These are phyloP conservation scores for Lipomyces anomalus DNA, from an alignment of 805 yeast genomes.

Conservation along the genomic window DNA sequence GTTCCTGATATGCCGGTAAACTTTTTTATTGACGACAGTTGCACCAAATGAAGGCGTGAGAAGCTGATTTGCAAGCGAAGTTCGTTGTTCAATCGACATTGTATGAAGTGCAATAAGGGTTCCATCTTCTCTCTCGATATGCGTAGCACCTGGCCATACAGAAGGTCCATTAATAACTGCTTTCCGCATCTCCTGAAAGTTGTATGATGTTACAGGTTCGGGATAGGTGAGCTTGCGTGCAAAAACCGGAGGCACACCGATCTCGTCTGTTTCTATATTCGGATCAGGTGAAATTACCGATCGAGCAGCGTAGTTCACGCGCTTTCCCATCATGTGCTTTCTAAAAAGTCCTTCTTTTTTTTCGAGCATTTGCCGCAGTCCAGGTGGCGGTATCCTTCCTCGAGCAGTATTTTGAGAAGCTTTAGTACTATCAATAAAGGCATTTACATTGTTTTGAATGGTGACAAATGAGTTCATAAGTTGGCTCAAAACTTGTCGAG, in stretches of 20 bases:
- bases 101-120: conserved; percentile 71
- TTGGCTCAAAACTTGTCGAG: conserved; percentile 53
- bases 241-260: conserved; percentile 98
- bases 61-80: conserved; percentile 89
- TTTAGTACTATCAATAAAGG: conserved; percentile 86
- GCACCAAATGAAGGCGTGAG: conserved; percentile 60
- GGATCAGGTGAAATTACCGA: conserved; percentile 99
- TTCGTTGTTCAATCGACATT: conserved; percentile 89
- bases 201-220: conserved; percentile 92
- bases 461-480: conserved; percentile 95
- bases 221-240: conserved; percentile 95
- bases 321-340: conserved; percentile 99
- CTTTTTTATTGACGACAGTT: conserved; percentile 69
- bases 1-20: conserved; percentile 87
- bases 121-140: conserved; percentile 94
- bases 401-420: conserved; percentile 61
- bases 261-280: conserved; percentile 92
- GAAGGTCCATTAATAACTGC: conserved; percentile 98
- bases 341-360: conserved; percentile 98
- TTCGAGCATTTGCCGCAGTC: conserved; percentile 94
- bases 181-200: conserved; percentile 81
- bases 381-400: conserved; percentile 76
- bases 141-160: conserved; percentile 98
- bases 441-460: conserved; percentile 90
- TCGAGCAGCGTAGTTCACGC: conserved; percentile 98